A percentile compares a stretch with the other conserved stretches of the same genome.
These are phyloP conservation scores for Hirschfeldia incana DNA, from an alignment of 345 rosid genomes.

Conservation along the genomic window DNA sequence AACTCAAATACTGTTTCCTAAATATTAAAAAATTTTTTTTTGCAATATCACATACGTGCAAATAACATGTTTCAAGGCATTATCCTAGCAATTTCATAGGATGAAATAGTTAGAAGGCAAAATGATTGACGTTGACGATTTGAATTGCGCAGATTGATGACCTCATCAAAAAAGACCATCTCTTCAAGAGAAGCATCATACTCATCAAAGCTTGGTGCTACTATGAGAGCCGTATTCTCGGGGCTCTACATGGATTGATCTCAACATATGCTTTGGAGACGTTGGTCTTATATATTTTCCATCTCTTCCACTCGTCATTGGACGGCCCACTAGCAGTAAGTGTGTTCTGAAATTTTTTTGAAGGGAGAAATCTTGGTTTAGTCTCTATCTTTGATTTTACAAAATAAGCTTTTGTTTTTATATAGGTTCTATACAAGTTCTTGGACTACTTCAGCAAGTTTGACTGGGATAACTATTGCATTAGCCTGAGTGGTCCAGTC, in stretches of 20 bases:
- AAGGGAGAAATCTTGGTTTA: slow-evolving; percentile 1
- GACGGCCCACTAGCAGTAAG: slow-evolving; percentile 86
- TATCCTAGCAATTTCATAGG: not conserved
- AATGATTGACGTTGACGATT: slow-evolving; percentile 10
- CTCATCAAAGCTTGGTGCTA: slow-evolving; percentile 94
- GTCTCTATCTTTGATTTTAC: slow-evolving; percentile 13
- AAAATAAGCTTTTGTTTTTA: slow-evolving; percentile 1
- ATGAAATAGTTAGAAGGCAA: not conserved
- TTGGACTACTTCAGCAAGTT: slow-evolving; percentile 96
- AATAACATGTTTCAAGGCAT: too few relatives aligned
- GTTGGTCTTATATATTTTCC: slow-evolving; percentile 82
- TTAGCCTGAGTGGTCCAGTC: slow-evolving; percentile 78
- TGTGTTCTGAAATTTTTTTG: slow-evolving; percentile 8
- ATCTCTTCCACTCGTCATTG: slow-evolving; percentile 66
- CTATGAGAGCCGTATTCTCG: slow-evolving; percentile 90
- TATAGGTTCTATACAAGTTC: slow-evolving; percentile 78
- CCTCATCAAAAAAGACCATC: slow-evolving; percentile 70
- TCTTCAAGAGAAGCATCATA: slow-evolving; percentile 82
- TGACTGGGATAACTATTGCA: slow-evolving; percentile 92
- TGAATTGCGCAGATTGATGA: slow-evolving; percentile 58
- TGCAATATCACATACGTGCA: not conserved
- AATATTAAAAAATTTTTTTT: not conserved
- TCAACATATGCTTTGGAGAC: slow-evolving; percentile 92
- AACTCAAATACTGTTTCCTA: not conserved
- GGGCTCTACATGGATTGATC: slow-evolving; percentile 91